Evolutionary conservation across 116 monocot species (phyloP), one percentile per base, ranked within the genome.

Genomic region (Posidonia oceanica): DNA sequence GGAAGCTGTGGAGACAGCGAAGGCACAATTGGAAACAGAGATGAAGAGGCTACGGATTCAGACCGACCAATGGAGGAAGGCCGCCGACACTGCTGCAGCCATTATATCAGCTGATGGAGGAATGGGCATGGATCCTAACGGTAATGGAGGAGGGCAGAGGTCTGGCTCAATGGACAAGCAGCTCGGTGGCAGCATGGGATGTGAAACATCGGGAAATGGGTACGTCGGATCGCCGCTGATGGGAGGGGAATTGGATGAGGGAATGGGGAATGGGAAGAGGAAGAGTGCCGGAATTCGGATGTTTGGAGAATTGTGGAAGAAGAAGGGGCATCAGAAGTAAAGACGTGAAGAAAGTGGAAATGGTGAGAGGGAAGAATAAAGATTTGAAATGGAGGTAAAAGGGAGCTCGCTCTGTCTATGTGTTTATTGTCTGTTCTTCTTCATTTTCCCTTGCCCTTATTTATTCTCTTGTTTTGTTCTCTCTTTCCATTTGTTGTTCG

Each of bases 21-120:
- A 72, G 61, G 68, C 73, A 12, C 69, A 80, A 20, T 16, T 92
- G 39, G 89, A 98, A 67, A 64, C 75, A 16, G 92, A 92, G 78
- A 76, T 83, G 87, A 76, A 71, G 80, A 72, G 64, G 74, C 60
- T 90, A 73, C 78, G 80, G 76, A 78, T 90, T 38, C 87, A 85
- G 72, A 86, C 80, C 5, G 93, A 92, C 55, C 97, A 93, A 64
- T 93, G 97, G 93, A 71, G 83, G 55, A 98, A 92, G 84, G 97
- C 97, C 0, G 97, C 97, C 0, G 87, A 89, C 59, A 87, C 81
- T 0, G 96, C 96, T 0, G 89, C 96, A 0, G 80, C 81, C 1
- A 81, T 88, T 17, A 74, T 91, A 4, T 77, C 78, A 0, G 76
- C 29, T 1, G 84, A 75, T 5, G 74, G 73, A 7, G 52, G 37